phyloP scores from a whole-genome alignment of 257 asterid species.

The Nicotiana sylvestris region DNA sequence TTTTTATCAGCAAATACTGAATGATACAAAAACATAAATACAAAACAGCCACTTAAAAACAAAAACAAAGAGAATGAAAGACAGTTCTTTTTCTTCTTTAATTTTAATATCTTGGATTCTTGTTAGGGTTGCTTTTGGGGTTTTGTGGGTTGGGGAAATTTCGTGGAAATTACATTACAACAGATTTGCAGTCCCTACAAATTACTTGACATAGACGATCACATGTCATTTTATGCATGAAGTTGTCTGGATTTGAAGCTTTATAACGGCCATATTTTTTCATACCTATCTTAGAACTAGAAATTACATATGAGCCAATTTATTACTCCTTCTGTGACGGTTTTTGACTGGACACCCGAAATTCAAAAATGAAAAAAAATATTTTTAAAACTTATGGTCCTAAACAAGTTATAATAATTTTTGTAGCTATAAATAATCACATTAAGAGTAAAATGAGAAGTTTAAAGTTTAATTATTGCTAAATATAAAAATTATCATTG shows the following conservation, averaged over 20 bases:
- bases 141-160: background rate
- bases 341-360: too few relatives aligned
- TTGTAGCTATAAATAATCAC: too few relatives aligned
- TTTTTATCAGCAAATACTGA: background rate
- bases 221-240: background rate
- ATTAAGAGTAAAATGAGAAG: too few relatives aligned
- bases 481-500: too few relatives aligned
- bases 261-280: background rate
- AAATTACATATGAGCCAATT: background rate
- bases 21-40: background rate
- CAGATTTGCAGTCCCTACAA: background rate
- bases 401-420: too few relatives aligned
- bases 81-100: background rate
- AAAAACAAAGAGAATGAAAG: background rate
- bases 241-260: background rate
- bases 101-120: background rate
- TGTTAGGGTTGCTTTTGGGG: background rate
- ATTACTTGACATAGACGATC: slow-evolving; percentile 1
- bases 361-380: too few relatives aligned
- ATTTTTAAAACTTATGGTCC: too few relatives aligned
- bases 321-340: too few relatives aligned
- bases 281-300: background rate
- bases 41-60: background rate
- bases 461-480: too few relatives aligned
- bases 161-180: background rate